phyloP scores from a whole-genome alignment of 257 asterid species.

The Solanum lycopersicoides region DNA sequence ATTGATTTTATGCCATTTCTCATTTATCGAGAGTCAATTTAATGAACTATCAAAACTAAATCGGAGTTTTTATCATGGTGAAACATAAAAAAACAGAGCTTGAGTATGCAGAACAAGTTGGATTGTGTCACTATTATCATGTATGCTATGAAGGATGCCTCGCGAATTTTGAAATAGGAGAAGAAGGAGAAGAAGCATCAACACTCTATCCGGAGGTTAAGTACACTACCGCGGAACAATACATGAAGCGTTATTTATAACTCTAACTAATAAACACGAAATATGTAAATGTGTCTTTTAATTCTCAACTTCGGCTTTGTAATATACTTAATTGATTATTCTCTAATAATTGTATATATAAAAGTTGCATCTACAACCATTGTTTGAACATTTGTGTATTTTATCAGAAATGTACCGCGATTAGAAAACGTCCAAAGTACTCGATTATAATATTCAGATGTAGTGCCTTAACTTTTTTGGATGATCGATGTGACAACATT shows the following conservation, averaged over 20 bases:
- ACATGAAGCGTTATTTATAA: constrained; percentile 11
- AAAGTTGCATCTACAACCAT: not conserved
- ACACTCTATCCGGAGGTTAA: constrained; percentile 13
- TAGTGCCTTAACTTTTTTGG: not conserved
- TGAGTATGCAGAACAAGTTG: constrained; percentile 18
- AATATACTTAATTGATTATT: not conserved
- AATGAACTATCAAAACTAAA: not conserved
- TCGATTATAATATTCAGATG: not conserved
- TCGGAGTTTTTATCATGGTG: not conserved
- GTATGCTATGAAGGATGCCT: constrained; percentile 22
- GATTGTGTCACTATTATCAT: constrained; percentile 16
- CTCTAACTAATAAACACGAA: not conserved
- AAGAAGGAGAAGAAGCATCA: constrained; percentile 27
- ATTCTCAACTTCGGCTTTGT: not conserved
- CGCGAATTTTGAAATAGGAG: constrained; percentile 16
- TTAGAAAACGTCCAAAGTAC: not conserved
- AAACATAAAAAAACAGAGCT: not conserved
- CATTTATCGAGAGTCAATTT: not conserved
- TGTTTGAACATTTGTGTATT: not conserved
- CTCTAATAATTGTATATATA: not conserved
- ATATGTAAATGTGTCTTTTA: not conserved
- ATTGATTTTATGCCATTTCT: not conserved
- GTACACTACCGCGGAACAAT: constrained; percentile 9
- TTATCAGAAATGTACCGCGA: not conserved
- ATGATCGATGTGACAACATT: not conserved